phyloP scores from a whole-genome alignment of 805 yeast species.

The Metschnikowia gelsemii region DNA sequence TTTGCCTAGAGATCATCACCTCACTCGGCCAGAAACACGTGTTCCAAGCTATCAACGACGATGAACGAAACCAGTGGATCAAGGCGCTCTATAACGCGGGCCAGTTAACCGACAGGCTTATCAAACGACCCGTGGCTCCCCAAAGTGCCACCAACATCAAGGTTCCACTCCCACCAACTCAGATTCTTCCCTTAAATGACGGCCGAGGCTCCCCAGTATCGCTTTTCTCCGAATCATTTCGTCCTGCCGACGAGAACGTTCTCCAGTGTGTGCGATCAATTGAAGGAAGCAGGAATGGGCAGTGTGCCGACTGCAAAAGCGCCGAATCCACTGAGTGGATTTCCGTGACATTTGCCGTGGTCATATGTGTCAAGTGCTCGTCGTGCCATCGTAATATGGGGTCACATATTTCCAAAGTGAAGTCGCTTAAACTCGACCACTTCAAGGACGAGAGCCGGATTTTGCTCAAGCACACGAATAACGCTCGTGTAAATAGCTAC shows the following conservation, averaged over 20 bases:
- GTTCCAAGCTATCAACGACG: conserved; percentile 71
- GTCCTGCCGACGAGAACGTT: conserved; percentile 25
- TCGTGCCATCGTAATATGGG: conserved; percentile 89
- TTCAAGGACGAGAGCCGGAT: conserved; percentile 59
- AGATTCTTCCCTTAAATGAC: conserved; percentile 7
- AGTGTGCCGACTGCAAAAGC: conserved; percentile 80
- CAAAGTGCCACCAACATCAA: too few species aligned
- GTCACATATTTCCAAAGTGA: conserved; percentile 72
- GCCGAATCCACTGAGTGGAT: conserved; percentile 78
- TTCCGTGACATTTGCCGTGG: conserved; percentile 67
- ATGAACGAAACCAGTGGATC: conserved; percentile 70
- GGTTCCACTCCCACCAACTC: conserved; percentile 28
- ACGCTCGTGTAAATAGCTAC: conserved; percentile 54
- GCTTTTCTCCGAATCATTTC: conserved; percentile 24
- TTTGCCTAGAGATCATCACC: conserved; percentile 75
- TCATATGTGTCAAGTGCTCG: conserved; percentile 81
- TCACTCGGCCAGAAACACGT: conserved; percentile 63
- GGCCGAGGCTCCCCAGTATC: conserved; percentile 35
- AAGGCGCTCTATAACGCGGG: conserved; percentile 59
- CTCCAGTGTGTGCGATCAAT: conserved; percentile 39
- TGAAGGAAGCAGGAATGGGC: conserved; percentile 52
- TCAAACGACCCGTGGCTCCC: conserved; percentile 7
- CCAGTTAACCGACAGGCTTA: conserved; percentile 33
- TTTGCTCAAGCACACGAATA: conserved; percentile 53
- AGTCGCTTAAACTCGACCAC: conserved; percentile 75